Conservation (phyloP, 768 basidiomycete species). For the Serendipita sp. region DNA sequence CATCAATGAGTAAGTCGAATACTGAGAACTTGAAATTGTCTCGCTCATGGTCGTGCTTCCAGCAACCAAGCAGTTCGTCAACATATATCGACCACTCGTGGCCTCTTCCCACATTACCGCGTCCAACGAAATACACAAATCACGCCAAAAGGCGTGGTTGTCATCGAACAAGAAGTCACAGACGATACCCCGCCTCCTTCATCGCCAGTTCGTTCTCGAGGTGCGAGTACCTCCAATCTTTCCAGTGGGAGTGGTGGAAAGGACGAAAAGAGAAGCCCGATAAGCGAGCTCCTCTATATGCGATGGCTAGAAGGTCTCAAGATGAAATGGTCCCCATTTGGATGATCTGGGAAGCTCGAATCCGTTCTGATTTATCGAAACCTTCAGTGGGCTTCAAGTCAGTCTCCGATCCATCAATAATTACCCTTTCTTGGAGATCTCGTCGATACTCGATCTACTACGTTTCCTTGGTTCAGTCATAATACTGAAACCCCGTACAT, state of each 20-base stretch:
- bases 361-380: neutral
- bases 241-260: neutral
- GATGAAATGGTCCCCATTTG: conserved; percentile 59
- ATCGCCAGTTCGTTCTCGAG: neutral
- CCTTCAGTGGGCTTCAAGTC: neutral
- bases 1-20: conserved; percentile 65
- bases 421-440: too few relatives aligned
- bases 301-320: conserved; percentile 88
- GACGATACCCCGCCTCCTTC: conserved; percentile 1
- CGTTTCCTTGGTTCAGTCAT: too few relatives aligned
- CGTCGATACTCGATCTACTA: too few relatives aligned
- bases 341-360: neutral
- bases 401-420: too few relatives aligned
- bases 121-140: conserved; percentile 68
- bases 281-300: conserved; percentile 92
- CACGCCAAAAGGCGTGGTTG: conserved; percentile 68
- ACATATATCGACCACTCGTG: conserved; percentile 65
- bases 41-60: conserved; percentile 8
- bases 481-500: too few relatives aligned
- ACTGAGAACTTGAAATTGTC: neutral
- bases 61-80: conserved; percentile 68
- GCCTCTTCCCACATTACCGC: conserved; percentile 66
- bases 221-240: conserved; percentile 1
- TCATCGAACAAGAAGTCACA: conserved; percentile 58
- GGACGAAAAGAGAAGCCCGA: conserved; percentile 46